phyloP scores from a whole-genome alignment of 768 basidiomycete species.

The Suillus spraguei region DNA sequence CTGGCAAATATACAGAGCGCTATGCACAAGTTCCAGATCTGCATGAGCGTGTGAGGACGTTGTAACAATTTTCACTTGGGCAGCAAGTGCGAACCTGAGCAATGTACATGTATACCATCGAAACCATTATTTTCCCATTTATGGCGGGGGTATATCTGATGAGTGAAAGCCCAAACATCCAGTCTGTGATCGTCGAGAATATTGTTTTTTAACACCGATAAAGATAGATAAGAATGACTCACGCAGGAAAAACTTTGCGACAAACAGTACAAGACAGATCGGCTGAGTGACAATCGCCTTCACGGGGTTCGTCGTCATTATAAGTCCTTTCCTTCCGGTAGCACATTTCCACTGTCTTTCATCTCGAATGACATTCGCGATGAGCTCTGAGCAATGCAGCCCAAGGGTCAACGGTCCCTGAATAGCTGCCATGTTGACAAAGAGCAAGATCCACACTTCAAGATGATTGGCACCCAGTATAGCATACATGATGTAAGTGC shows the following conservation, averaged over 20 bases:
- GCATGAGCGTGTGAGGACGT: too few relatives aligned
- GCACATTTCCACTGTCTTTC: slow-evolving; percentile 30
- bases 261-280: slow-evolving; percentile 20
- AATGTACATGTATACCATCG: slow-evolving; percentile 32
- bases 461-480: neutral
- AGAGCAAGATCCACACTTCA: slow-evolving; percentile 26
- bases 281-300: slow-evolving; percentile 21
- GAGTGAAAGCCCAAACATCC: slow-evolving; percentile 34
- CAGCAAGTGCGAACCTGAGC: slow-evolving; percentile 22
- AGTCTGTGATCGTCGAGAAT: slow-evolving; percentile 21
- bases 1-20: slow-evolving; percentile 25
- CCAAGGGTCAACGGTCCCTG: slow-evolving; percentile 33
- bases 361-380: slow-evolving; percentile 31
- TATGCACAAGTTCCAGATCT: slow-evolving; percentile 32
- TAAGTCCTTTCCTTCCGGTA: slow-evolving; percentile 18
- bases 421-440: slow-evolving; percentile 26
- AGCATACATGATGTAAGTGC: slow-evolving; percentile 16
- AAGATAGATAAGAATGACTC: slow-evolving; percentile 10
- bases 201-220: neutral
- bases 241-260: slow-evolving; percentile 30
- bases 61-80: neutral
- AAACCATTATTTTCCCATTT: too few relatives aligned
- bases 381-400: slow-evolving; percentile 31
- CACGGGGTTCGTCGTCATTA: slow-evolving; percentile 22
- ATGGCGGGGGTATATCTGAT: too few relatives aligned